A percentile compares a stretch with the other conserved stretches of the same genome.
phyloP scores from a whole-genome alignment of 768 basidiomycete genomes.

The Suillus paluster region DNA sequence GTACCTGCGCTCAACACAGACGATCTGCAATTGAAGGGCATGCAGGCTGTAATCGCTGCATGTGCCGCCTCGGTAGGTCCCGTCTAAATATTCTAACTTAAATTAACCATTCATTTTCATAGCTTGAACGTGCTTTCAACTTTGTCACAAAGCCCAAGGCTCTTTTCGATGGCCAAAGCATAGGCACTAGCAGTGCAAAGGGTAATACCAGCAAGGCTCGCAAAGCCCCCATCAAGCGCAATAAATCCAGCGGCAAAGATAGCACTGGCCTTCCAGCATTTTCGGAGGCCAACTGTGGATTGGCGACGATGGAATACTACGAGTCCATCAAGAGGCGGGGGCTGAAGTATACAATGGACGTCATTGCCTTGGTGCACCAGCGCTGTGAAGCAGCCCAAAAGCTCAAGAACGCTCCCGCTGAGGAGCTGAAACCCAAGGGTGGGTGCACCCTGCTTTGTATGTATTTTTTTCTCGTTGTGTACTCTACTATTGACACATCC shows the following conservation, averaged over 20 bases:
- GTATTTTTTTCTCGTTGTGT: not conserved
- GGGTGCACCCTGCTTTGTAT: not conserved
- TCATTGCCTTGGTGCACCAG: not conserved
- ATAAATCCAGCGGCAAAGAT: not conserved
- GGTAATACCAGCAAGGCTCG: not conserved
- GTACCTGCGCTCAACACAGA: constrained; percentile 5
- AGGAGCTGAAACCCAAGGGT: not conserved
- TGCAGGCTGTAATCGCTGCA: constrained; percentile 10
- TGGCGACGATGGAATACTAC: not conserved
- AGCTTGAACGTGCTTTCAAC: constrained; percentile 12
- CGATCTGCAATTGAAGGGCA: constrained; percentile 2
- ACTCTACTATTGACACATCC: not conserved
- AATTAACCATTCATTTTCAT: constrained; percentile 1
- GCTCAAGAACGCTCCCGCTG: not conserved
- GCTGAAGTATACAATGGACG: not conserved
- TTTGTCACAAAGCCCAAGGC: constrained; percentile 2
- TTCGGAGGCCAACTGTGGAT: not conserved
- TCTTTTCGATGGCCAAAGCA: not conserved
- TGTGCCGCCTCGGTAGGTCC: constrained; percentile 10
- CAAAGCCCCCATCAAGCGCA: not conserved
- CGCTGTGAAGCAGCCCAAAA: not conserved
- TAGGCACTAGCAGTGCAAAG: too few relatives aligned
- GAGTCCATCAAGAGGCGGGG: not conserved
- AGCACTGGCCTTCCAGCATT: not conserved
- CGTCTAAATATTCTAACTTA: not conserved